phyloP scores from a whole-genome alignment of 2,329 filamentous ascomycete species.

The Beauveria bassiana region DNA sequence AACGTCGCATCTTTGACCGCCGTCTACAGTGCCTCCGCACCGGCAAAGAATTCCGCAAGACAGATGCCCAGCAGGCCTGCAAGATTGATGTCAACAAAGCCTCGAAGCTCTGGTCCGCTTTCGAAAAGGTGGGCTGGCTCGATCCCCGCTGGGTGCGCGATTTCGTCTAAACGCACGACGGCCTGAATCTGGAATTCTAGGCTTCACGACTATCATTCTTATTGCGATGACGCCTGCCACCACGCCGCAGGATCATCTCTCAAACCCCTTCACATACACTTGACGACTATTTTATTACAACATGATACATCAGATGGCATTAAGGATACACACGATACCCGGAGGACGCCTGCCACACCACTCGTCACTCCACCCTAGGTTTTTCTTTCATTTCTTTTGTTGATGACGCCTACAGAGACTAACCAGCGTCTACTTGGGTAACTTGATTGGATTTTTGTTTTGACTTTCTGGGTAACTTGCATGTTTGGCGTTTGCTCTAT shows the following conservation, averaged over 20 bases:
- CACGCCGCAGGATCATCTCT: background rate
- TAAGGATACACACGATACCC: constrained; percentile 32
- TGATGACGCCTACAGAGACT: background rate
- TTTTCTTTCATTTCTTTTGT: constrained; percentile 12
- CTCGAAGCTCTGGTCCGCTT: constrained; percentile 84
- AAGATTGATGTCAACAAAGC: constrained; percentile 98
- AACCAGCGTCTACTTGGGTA: background rate
- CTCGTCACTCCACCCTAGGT: constrained; percentile 28
- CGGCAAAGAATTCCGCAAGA: constrained; percentile 86
- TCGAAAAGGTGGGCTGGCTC: constrained; percentile 81
- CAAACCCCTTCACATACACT: constrained; percentile 11
- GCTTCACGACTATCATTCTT: constrained; percentile 4
- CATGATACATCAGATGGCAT: constrained; percentile 24
- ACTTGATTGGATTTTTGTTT: constrained; percentile 13
- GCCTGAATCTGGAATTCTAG: background rate
- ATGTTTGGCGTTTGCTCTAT: constrained; percentile 23
- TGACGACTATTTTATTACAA: constrained; percentile 22
- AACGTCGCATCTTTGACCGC: constrained; percentile 80
- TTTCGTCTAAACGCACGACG: constrained; percentile 21
- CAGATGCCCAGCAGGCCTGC: constrained; percentile 91
- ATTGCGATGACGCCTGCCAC: background rate
- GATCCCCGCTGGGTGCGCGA: constrained; percentile 39
- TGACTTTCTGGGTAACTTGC: constrained; percentile 18
- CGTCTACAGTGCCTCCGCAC: constrained; percentile 60
- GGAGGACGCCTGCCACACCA: constrained; percentile 27